A percentile compares a stretch with the other conserved stretches of the same genome.
These are phyloP conservation scores for Kandelia obovata DNA, from an alignment of 345 rosid genomes.

Conservation along the genomic window DNA sequence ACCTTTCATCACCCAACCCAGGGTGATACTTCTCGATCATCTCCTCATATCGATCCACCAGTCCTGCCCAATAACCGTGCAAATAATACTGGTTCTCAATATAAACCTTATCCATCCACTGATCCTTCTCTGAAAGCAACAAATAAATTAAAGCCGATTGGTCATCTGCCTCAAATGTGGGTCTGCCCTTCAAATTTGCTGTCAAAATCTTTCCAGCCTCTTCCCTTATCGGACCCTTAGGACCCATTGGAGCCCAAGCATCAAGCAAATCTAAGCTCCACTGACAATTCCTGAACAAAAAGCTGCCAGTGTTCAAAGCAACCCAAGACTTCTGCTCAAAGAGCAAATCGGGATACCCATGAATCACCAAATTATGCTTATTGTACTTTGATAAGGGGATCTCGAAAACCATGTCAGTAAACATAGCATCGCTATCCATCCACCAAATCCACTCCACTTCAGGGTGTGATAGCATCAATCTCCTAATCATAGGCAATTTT, in stretches of 20 bases:
- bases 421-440: constrained; percentile 99
- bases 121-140: constrained; percentile 69
- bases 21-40: constrained; percentile 95
- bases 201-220: constrained; percentile 93
- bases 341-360: constrained; percentile 84
- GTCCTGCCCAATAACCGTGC: constrained; percentile 94
- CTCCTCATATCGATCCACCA: constrained; percentile 92
- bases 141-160: constrained; percentile 92
- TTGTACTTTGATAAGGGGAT: constrained; percentile 56
- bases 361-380: constrained; percentile 74
- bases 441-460: constrained; percentile 98
- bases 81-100: constrained; percentile 86
- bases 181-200: constrained; percentile 79
- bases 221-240: constrained; percentile 75
- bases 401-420: constrained; percentile 92
- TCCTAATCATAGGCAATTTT: constrained; percentile 81
- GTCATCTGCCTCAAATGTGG: constrained; percentile 93
- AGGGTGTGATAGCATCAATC: constrained; percentile 84
- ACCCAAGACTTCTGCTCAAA: constrained; percentile 89
- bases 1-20: constrained; percentile 89
- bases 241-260: constrained; percentile 98
- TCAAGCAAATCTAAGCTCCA: constrained; percentile 94
- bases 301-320: constrained; percentile 92
- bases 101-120: constrained; percentile 86
- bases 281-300: constrained; percentile 83